Evolutionary conservation across 257 asterid species (phyloP).

Genomic region (Solanum sejunctum): DNA sequence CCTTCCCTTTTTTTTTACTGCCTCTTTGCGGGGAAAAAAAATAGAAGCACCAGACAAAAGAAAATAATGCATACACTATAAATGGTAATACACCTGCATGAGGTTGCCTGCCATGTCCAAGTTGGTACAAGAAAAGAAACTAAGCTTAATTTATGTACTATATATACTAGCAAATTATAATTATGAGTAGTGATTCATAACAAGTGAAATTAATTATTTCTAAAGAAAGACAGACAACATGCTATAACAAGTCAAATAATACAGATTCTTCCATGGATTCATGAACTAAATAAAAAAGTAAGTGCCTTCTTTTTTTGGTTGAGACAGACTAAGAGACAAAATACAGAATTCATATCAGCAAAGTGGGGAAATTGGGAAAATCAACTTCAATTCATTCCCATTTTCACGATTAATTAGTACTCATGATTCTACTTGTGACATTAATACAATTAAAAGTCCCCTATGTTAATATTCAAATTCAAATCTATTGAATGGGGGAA

Average conservation of each 20-base stretch:
- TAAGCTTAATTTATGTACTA: background rate
- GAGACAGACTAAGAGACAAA: background rate
- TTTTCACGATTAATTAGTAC: background rate
- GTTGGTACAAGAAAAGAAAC: conserved; percentile 28
- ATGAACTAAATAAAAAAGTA: conserved; percentile 8
- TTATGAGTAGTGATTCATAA: background rate
- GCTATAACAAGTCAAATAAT: background rate
- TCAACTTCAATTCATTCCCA: background rate
- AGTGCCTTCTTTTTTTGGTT: background rate
- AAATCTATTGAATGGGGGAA: background rate
- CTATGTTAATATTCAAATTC: background rate
- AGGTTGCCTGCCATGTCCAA: conserved; percentile 35
- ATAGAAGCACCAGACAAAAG: conserved; percentile 27
- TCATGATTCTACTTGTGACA: background rate
- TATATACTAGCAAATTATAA: background rate
- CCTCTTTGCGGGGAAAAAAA: conserved; percentile 1
- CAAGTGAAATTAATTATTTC: background rate
- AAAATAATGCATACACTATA: conserved; percentile 48
- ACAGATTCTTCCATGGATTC: background rate
- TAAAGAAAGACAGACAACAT: background rate
- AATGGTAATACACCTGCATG: conserved; percentile 45
- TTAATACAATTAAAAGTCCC: background rate
- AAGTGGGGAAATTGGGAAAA: background rate
- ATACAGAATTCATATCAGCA: background rate
- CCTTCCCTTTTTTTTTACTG: background rate